Percentiles rank a stretch among this genome's conserved stretches.
Evolutionary conservation across 2,329 filamentous ascomycete genomes (phyloP).

Genomic region (Periconia sp.): DNA sequence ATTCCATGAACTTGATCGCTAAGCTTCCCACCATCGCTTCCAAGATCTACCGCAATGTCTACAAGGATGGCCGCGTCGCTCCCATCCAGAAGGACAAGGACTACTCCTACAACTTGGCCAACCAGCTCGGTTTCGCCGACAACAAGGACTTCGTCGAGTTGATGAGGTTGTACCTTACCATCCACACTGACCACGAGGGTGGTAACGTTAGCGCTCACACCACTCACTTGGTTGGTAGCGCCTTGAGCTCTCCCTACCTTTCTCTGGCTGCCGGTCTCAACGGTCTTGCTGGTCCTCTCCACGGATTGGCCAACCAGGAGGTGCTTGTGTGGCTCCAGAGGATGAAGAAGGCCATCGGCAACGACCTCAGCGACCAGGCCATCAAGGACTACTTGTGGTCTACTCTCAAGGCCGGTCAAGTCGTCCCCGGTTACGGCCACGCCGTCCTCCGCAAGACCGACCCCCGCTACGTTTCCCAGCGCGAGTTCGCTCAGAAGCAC

Average conservation of each 20-base stretch:
- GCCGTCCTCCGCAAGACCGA: conserved; percentile 99
- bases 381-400: conserved; percentile 99
- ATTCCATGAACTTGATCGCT: conserved; percentile 99
- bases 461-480: conserved; percentile 97
- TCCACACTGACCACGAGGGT: conserved; percentile 99
- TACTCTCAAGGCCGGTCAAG: conserved; percentile 91
- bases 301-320: conserved; percentile 99
- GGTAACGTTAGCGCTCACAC: conserved; percentile 98
- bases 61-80: conserved; percentile 99
- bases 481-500: conserved; percentile 92
- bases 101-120: conserved; percentile 98
- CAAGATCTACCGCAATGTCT: conserved; percentile 99
- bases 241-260: conserved; percentile 95
- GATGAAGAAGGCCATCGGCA: conserved; percentile 95
- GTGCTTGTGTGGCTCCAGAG: conserved; percentile 98
- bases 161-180: conserved; percentile 98
- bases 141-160: conserved; percentile 98
- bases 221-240: conserved; percentile 94
- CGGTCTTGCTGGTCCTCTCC: conserved; percentile 95
- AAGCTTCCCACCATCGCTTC: conserved; percentile 98
- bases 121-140: conserved; percentile 94
- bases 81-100: conserved; percentile 98
- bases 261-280: conserved; percentile 96
- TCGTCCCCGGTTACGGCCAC: conserved; percentile 97
- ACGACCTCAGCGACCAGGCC: conserved; percentile 92